Evolutionary conservation across 257 asterid species (phyloP).

Genomic region (Linaria vulgaris): DNA sequence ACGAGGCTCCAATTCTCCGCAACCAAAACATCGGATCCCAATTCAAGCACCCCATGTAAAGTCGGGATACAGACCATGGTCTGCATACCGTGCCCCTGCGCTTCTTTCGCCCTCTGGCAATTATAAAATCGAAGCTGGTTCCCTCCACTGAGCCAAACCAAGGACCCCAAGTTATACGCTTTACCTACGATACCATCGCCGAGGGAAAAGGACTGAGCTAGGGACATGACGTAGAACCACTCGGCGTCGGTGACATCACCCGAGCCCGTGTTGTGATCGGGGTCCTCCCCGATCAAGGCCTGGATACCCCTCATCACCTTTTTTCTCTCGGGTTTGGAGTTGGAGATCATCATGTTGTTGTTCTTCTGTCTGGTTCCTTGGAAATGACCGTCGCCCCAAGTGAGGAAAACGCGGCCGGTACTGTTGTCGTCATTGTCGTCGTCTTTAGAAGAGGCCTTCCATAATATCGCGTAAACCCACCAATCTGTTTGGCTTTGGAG

Average conservation of each 20-base stretch:
- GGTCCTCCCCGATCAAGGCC: slow-evolving; percentile 44
- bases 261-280: slow-evolving; percentile 5
- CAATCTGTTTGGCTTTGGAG: slow-evolving; percentile 45
- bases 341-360: too few species aligned
- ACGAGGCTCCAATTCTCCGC: slow-evolving; percentile 50
- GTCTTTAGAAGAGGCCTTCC: slow-evolving; percentile 33
- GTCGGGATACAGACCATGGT: slow-evolving; percentile 72
- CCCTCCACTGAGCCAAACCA: slow-evolving; percentile 64
- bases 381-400: slow-evolving; percentile 67
- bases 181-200: slow-evolving; percentile 56
- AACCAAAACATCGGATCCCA: slow-evolving; percentile 57
- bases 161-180: slow-evolving; percentile 54
- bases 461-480: slow-evolving; percentile 62
- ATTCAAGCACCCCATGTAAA: slow-evolving; percentile 54
- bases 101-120: slow-evolving; percentile 70
- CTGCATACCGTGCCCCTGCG: slow-evolving; percentile 69
- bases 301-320: slow-evolving; percentile 62
- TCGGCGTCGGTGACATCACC: slow-evolving; percentile 67
- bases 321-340: slow-evolving; percentile 53
- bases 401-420: slow-evolving; percentile 32
- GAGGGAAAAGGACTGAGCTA: slow-evolving; percentile 52
- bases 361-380: slow-evolving; percentile 55
- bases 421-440: slow-evolving; percentile 18
- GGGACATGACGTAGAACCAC: slow-evolving; percentile 87
- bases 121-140: slow-evolving; percentile 54